These are phyloP conservation scores for Yamadazyma kanchanaburiensis DNA, from an alignment of 1,139 yeast species.

Conservation along the genomic window DNA sequence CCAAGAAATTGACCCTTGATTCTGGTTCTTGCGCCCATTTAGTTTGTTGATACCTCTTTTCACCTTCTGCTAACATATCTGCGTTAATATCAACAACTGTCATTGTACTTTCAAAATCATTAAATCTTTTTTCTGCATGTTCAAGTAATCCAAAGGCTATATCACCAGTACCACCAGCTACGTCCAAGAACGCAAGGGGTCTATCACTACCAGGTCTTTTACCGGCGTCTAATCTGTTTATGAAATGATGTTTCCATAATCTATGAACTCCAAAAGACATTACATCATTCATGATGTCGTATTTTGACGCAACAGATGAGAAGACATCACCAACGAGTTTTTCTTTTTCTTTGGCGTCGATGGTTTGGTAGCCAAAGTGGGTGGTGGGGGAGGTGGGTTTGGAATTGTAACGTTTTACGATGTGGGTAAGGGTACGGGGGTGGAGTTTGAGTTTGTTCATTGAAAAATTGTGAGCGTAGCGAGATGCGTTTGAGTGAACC, in stretches of 20 bases:
- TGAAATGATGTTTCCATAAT: conserved; percentile 91
- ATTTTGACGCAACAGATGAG: conserved; percentile 89
- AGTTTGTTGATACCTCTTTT: conserved; percentile 58
- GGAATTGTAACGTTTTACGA: conserved; percentile 4
- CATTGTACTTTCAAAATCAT: conserved; percentile 77
- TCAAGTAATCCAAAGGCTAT: conserved; percentile 93
- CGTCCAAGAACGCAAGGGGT: conserved; percentile 87
- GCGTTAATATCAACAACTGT: conserved; percentile 93
- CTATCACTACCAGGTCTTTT: conserved; percentile 77
- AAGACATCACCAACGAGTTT: conserved; percentile 85
- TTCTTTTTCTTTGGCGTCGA: conserved; percentile 78
- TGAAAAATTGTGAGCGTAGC: no score
- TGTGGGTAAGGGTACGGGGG: conserved; percentile 3
- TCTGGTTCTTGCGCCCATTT: conserved; percentile 50
- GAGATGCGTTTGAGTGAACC: no score
- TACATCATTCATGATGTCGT: conserved; percentile 96
- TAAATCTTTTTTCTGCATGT: conserved; percentile 78
- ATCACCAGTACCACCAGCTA: conserved; percentile 99
- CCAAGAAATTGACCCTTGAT: conserved; percentile 70
- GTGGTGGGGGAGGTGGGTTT: conserved; percentile 45
- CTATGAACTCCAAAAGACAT: conserved; percentile 96
- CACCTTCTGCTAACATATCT: conserved; percentile 94
- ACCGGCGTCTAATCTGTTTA: conserved; percentile 87
- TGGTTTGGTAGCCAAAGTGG: conserved; percentile 91
- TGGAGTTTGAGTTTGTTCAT: no score